Evolutionary conservation across 1,284 basidiomycete genomes (phyloP).

Genomic region (Ustilago hordei): DNA sequence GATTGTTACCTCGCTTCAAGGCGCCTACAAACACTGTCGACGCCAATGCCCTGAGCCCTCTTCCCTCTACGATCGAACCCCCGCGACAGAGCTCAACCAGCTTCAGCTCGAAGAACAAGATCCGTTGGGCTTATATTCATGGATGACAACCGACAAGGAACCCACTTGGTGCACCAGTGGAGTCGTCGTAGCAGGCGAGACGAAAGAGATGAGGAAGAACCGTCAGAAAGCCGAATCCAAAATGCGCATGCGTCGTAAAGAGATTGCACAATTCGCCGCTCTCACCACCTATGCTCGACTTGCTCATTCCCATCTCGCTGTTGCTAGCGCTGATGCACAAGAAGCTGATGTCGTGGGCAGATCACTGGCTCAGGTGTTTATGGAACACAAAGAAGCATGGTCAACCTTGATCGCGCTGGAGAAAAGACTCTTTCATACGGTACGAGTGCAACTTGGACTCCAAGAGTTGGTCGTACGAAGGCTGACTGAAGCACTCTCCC

Average conservation of each 20-base stretch:
- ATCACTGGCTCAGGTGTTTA: conserved; percentile 16
- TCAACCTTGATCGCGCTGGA: conserved; percentile 22
- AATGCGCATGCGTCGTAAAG: conserved; percentile 35
- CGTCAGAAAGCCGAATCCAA: conserved; percentile 33
- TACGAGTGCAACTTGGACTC: conserved; percentile 12
- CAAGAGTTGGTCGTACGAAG: conserved; percentile 25
- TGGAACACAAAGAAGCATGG: conserved; percentile 20
- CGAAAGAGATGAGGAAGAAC: conserved; percentile 35
- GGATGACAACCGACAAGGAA: conserved; percentile 1
- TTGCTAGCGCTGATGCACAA: neutral
- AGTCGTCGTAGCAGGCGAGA: conserved; percentile 19
- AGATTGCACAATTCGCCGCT: conserved; percentile 25
- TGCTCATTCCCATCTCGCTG: conserved; percentile 3
- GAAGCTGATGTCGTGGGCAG: neutral
- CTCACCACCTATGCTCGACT: conserved; percentile 14
- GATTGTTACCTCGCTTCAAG: conserved; percentile 20
- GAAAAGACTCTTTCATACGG: conserved; percentile 31
- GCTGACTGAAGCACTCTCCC: conserved; percentile 1
- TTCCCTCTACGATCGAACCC: neutral
- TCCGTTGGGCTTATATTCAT: neutral
- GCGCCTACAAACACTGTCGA: conserved; percentile 25
- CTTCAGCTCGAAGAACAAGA: neutral
- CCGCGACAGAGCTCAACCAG: neutral
- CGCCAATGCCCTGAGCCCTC: conserved; percentile 12
- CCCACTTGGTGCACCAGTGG: neutral